These are phyloP conservation scores for Saturnispora saitoi DNA, from an alignment of 805 yeast species.

Conservation along the genomic window DNA sequence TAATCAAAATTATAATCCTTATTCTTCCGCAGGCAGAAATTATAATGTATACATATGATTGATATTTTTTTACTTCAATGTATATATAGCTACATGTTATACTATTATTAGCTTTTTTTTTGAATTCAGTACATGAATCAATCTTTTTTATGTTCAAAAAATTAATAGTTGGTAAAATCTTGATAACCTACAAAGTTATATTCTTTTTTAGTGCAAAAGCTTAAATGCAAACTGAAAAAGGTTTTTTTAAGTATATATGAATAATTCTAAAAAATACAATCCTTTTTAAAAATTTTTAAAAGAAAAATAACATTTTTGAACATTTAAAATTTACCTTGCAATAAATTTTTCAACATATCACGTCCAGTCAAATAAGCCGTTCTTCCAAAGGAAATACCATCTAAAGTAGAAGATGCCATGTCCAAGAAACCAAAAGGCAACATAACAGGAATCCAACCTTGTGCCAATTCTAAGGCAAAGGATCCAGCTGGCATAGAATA, in stretches of 20 bases:
- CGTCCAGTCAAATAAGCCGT: slow-evolving; percentile 70
- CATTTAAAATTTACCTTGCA: slow-evolving; percentile 60
- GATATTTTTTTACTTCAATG: neutral
- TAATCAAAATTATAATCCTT: neutral
- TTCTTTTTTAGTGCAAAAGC: too few species aligned
- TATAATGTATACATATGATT: neutral
- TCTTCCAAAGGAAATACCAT: slow-evolving; percentile 54
- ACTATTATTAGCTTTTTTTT: too few species aligned
- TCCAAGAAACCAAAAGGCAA: slow-evolving; percentile 91
- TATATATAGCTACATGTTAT: neutral
- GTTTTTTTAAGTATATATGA: neutral
- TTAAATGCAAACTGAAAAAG: too few species aligned
- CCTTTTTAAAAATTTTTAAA: neutral
- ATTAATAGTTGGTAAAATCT: too few species aligned
- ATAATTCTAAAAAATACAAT: too few species aligned
- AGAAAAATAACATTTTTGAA: neutral
- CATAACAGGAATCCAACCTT: slow-evolving; percentile 98
- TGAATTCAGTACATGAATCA: too few species aligned
- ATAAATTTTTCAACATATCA: slow-evolving; percentile 65
- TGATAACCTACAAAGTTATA: too few species aligned
- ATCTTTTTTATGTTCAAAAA: too few species aligned
- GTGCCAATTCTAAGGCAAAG: slow-evolving; percentile 91
- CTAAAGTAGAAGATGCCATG: slow-evolving; percentile 71
- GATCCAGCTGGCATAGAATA: slow-evolving; percentile 76
- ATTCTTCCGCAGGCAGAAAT: neutral